Conservation (phyloP, 2,329 filamentous ascomycete species). For the Curvularia sp. region DNA sequence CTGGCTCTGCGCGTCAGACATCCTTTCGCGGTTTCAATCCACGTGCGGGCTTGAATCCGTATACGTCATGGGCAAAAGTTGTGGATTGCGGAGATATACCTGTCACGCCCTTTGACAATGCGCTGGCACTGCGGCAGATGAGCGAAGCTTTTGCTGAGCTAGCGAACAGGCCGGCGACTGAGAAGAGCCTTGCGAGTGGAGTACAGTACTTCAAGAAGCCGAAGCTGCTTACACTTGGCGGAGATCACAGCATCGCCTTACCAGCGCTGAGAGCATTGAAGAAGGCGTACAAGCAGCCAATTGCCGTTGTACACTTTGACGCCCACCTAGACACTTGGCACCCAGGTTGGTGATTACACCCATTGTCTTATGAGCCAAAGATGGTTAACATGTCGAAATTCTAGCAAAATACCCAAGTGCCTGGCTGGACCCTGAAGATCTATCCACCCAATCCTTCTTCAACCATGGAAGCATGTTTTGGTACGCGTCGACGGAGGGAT, state of each 20-base stretch:
- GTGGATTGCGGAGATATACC: conserved; percentile 93
- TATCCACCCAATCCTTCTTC: conserved; percentile 73
- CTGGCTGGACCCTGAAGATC: conserved; percentile 65
- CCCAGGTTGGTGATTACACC: conserved; percentile 53
- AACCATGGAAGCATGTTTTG: conserved; percentile 94
- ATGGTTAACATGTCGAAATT: conserved; percentile 73
- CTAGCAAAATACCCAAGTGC: conserved; percentile 79
- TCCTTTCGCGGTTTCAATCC: conserved; percentile 83
- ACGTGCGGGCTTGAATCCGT: conserved; percentile 83
- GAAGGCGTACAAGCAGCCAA: conserved; percentile 53
- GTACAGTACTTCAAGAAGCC: conserved; percentile 54
- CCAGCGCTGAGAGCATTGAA: conserved; percentile 60
- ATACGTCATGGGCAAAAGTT: conserved; percentile 77
- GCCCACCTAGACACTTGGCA: conserved; percentile 86
- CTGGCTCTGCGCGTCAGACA: conserved; percentile 81
- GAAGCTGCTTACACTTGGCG: conserved; percentile 58
- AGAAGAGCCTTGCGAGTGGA: conserved; percentile 47
- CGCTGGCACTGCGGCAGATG: conserved; percentile 82
- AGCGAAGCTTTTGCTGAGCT: conserved; percentile 79
- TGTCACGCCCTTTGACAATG: conserved; percentile 85
- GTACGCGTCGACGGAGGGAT: conserved; percentile 80
- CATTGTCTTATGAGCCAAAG: too few species aligned
- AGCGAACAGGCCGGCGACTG: conserved; percentile 54
- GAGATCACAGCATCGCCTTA: conserved; percentile 60
- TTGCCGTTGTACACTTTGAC: conserved; percentile 61